A percentile compares a stretch with the other conserved stretches of the same genome.
These are phyloP conservation scores for Fusarium bactridioides DNA, from an alignment of 2,329 filamentous ascomycete species.

Conservation along the genomic window DNA sequence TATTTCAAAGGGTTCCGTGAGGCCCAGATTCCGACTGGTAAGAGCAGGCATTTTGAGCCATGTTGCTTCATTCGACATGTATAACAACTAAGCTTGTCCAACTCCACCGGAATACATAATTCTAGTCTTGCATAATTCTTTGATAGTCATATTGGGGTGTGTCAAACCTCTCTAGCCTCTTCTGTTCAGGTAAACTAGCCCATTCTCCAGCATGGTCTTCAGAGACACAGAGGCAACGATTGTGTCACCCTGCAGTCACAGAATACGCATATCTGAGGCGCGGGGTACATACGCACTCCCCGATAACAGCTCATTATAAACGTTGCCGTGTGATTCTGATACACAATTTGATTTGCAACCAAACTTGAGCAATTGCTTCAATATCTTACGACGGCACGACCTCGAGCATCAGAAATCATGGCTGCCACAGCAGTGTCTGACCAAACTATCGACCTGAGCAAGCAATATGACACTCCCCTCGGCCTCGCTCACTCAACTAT, in stretches of 20 bases:
- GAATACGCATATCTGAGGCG: background rate
- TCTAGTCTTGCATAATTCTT: background rate
- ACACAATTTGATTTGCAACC: background rate
- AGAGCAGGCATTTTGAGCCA: background rate
- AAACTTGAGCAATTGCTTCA: background rate
- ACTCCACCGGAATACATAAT: too few species aligned
- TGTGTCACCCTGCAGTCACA: slow-evolving; percentile 21
- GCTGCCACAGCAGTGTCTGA: slow-evolving; percentile 2
- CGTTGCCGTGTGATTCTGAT: background rate
- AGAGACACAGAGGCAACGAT: background rate
- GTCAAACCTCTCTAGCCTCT: background rate
- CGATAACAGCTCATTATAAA: background rate
- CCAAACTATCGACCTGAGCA: slow-evolving; percentile 50
- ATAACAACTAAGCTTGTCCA: background rate
- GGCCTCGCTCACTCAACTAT: slow-evolving; percentile 56
- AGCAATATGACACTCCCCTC: slow-evolving; percentile 55
- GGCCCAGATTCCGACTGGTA: background rate
- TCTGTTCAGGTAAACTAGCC: background rate
- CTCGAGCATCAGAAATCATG: slow-evolving; percentile 12
- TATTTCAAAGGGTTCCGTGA: background rate
- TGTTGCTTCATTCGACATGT: background rate
- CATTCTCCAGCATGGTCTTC: background rate
- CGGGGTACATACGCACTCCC: slow-evolving; percentile 17
- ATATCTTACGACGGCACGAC: background rate
- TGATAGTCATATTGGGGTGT: background rate